Percentiles rank a stretch among this genome's conserved stretches.
Conservation (phyloP, 441 rosid species). For the Eruca vesicaria region DNA sequence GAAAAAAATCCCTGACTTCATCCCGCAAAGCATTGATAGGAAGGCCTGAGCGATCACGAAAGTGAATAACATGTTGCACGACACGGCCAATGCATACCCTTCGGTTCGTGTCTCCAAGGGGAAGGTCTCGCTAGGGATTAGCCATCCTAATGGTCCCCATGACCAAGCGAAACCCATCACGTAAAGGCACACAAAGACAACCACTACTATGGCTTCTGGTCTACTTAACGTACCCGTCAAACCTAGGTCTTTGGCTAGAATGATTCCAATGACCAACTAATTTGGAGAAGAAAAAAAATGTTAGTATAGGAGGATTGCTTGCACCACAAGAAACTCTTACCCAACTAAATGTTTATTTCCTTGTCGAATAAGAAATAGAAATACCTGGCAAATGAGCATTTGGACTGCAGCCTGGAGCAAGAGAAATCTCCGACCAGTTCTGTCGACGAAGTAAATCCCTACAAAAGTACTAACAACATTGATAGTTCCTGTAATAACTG, state of each 20-base stretch:
- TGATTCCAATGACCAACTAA: slow-evolving; percentile 42
- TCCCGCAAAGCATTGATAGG: slow-evolving; percentile 61
- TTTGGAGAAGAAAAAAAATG: background rate
- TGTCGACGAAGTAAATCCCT: slow-evolving; percentile 52
- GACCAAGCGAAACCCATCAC: slow-evolving; percentile 72
- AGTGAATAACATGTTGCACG: slow-evolving; percentile 75
- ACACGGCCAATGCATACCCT: slow-evolving; percentile 57
- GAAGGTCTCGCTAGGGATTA: slow-evolving; percentile 66
- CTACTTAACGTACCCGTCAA: slow-evolving; percentile 25
- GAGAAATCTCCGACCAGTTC: slow-evolving; percentile 48
- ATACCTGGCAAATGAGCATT: slow-evolving; percentile 47
- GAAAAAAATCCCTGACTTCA: slow-evolving; percentile 57
- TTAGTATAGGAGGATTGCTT: background rate
- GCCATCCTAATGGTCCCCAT: slow-evolving; percentile 76
- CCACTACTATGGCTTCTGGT: slow-evolving; percentile 39
- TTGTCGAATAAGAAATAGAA: background rate
- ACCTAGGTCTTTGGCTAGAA: slow-evolving; percentile 36
- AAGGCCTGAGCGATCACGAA: slow-evolving; percentile 69
- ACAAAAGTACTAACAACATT: slow-evolving; percentile 61
- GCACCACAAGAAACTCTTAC: background rate
- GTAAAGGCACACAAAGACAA: slow-evolving; percentile 48
- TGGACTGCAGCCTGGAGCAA: slow-evolving; percentile 57
- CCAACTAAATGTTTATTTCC: background rate
- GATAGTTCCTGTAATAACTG: slow-evolving; percentile 52
- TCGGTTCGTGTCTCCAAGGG: slow-evolving; percentile 65